Base-by-base conservation (phyloP, 73 alveolate genomes). In the Diophrys appendiculata region DNA sequence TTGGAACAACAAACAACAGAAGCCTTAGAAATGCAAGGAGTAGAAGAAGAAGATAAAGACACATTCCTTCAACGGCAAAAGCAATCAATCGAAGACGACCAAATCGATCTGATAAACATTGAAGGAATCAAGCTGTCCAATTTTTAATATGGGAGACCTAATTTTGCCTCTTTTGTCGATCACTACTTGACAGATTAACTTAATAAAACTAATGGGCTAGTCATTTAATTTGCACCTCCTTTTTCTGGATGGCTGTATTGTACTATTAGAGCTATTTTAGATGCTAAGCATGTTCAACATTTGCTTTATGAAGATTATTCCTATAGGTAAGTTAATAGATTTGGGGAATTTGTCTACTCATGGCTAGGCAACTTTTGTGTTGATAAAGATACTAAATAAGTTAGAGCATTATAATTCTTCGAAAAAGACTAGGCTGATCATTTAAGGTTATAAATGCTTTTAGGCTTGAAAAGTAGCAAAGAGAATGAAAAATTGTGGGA, bases 201-300 rank as follows among this genome's bases (percentile, higher is more conserved):
- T 28, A 72, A 82, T 8, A 71, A 80, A 31, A 29, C 84, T 1
- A 52, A 31, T 43, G 29, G 27, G 29, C 28, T 75, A 64, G 65
- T 68, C 26, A 72, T 91, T 1, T 33, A 34, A 28, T 85, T 68
- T 72, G 68, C 69, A 1, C 96, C 96, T 18, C 92, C 96, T 1
- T 69, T 24, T 33, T 29, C 65, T 28, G 83, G 72, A 77, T 89
- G 96, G 93, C 79, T 89, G 29, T 85, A 78, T 64, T 81, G 81
- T 22, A 88, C 93, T 0, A 84, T 94, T 69, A 72, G 96, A 79
- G 97, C 93, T 0, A 94, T 94, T n/a, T 77, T 88, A 26, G 98
- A 94, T 68, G 85, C 95, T 11, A 88, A 94, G 81, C 89, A 80
- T 77, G 69, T 73, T 85, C 96, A 94, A 35, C 90, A 91, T 81